Conservation (phyloP, 495 filamentous ascomycete genomes). For the Penicillium parvum region DNA sequence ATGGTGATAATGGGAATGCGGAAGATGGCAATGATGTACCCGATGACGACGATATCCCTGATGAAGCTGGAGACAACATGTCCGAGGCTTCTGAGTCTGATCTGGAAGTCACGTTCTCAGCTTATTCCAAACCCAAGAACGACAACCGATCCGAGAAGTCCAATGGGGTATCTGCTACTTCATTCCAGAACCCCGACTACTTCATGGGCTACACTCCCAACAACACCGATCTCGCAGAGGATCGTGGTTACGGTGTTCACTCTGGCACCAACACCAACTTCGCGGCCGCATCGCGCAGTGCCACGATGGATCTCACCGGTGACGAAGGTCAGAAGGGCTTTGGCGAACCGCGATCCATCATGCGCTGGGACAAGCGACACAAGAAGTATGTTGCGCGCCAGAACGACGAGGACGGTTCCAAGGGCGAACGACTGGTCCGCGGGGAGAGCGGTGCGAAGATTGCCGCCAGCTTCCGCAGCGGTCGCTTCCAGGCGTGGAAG, state of each 20-base stretch:
- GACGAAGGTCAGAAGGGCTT: slow-evolving; percentile 78
- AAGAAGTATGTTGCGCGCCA: slow-evolving; percentile 87
- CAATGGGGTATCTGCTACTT: slow-evolving; percentile 30
- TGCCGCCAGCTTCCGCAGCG: slow-evolving; percentile 84
- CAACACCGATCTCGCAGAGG: slow-evolving; percentile 72
- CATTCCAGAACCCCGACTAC: slow-evolving; percentile 77
- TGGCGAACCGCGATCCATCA: slow-evolving; percentile 63
- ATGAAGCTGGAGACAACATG: slow-evolving; percentile 53
- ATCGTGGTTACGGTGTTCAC: slow-evolving; percentile 87
- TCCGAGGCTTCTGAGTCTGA: slow-evolving; percentile 68
- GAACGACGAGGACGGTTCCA: slow-evolving; percentile 93
- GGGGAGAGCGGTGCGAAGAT: slow-evolving; percentile 96
- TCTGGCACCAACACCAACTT: slow-evolving; percentile 73
- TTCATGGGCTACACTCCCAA: slow-evolving; percentile 94
- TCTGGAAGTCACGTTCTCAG: slow-evolving; percentile 77
- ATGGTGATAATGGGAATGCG: slow-evolving; percentile 29
- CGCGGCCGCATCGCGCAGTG: slow-evolving; percentile 72
- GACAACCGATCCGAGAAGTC: slow-evolving; percentile 22
- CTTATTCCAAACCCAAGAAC: slow-evolving; percentile 37
- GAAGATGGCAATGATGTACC: slow-evolving; percentile 29
- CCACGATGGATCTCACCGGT: slow-evolving; percentile 82
- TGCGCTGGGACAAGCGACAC: slow-evolving; percentile 95
- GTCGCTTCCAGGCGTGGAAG: slow-evolving; percentile 89
- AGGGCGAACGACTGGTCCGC: slow-evolving; percentile 75
- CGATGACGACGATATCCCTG: slow-evolving; percentile 27